Evolutionary conservation across 768 basidiomycete species (phyloP), one percentile per base, ranked within the genome.

Genomic region (Boletus rex-veris): DNA sequence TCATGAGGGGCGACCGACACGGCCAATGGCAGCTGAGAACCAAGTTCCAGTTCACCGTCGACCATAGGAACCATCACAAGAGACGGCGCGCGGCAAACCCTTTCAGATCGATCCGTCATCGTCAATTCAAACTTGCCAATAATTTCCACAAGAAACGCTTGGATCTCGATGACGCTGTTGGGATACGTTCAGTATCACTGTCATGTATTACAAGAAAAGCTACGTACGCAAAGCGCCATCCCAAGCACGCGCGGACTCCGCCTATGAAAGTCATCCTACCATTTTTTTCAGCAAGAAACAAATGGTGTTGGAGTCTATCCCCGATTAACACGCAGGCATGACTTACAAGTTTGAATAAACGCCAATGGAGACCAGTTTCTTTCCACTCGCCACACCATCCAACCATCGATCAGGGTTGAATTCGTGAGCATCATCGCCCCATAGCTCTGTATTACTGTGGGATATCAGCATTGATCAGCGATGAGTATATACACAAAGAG

Each of bases 91-190:
- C 71, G 63, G 14, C 63, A 48, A 35, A 77, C 52, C 35, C 50
- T 62, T 39, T 65, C 58, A 19, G 61, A 53, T 19, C 60, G 63
- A 5, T 70, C 65, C 16, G 71, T 71, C 51, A 64, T 60, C 39
- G 60, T 55, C 55, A 85, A 80, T 57, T 84, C 78, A 58, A 85
- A 82, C 58, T 78, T 73, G 33, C 73, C 66, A 38, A 85, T 52
- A 19, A 82, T 70, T 60, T 83, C 82, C 21, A 79, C 74, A n/a
- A 85, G 61, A 66, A 86, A 83, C 0, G 77, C 74, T 57, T 85
- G 84, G 15, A 84, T 62, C 63, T 86, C 82, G 38, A 76, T 62
- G 0, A 83, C 60, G 5, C 72, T 74, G 57, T 40, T 2, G 19
- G 11, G 35, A 40, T 33, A n/a, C 26, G 38, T 35, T 50, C 24